Evolutionary conservation across 2,329 filamentous ascomycete species (phyloP).

Genomic region (Fusarium torreyae): DNA sequence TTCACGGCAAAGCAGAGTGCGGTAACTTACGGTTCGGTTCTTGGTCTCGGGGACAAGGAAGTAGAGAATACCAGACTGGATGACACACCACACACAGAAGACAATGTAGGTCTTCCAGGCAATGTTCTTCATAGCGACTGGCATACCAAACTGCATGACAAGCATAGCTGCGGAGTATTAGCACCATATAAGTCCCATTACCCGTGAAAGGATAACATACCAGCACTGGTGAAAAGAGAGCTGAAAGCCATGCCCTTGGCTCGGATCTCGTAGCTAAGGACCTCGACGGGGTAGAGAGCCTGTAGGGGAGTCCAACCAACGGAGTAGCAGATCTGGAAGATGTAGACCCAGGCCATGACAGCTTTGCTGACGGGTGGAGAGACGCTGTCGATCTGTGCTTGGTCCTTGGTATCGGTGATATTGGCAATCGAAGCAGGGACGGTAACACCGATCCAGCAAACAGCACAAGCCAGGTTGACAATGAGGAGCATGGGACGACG

Average conservation of each 20-base stretch:
- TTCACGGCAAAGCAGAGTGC: accelerated
- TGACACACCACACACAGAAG: slow-evolving; percentile 62
- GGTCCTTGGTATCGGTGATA: slow-evolving; percentile 48
- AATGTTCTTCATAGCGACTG: slow-evolving; percentile 64
- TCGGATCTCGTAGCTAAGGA: slow-evolving; percentile 67
- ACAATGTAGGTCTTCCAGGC: slow-evolving; percentile 69
- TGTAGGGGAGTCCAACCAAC: slow-evolving; percentile 57
- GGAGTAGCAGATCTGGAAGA: slow-evolving; percentile 58
- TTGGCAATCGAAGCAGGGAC: slow-evolving; percentile 59
- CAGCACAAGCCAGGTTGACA: slow-evolving; percentile 61
- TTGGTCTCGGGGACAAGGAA: slow-evolving; percentile 68
- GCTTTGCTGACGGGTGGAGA: slow-evolving; percentile 59
- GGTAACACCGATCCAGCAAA: slow-evolving; percentile 66
- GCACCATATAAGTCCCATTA: background rate
- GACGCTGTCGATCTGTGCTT: slow-evolving; percentile 45
- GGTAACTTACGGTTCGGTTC: slow-evolving; percentile 57
- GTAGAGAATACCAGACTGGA: slow-evolving; percentile 61
- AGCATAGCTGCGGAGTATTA: slow-evolving; percentile 34
- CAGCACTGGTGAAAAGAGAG: slow-evolving; percentile 61
- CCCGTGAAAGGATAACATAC: slow-evolving; percentile 3
- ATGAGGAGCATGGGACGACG: slow-evolving; percentile 66
- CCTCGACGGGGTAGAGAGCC: slow-evolving; percentile 67
- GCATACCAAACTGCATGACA: slow-evolving; percentile 61
- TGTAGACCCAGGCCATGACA: slow-evolving; percentile 61
- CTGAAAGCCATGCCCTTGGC: slow-evolving; percentile 70